These are phyloP conservation scores for Linnemannia exigua DNA, from an alignment of 192 early-diverging fungal species.

Conservation along the genomic window DNA sequence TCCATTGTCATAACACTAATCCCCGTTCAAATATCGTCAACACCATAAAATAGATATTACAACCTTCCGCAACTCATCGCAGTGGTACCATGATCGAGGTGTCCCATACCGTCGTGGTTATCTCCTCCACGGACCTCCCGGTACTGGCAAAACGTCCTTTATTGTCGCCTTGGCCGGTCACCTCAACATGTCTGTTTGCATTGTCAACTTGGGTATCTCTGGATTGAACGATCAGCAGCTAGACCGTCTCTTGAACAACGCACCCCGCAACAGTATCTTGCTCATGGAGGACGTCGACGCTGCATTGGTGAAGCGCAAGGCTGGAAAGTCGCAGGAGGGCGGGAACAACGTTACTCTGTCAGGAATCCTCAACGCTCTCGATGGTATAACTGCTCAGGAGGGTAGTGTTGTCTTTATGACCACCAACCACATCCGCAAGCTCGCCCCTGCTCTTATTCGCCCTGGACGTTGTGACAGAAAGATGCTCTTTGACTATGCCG, in stretches of 20 bases:
- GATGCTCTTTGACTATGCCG: slow-evolving; percentile 64
- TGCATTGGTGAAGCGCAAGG: slow-evolving; percentile 36
- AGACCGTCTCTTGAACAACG: slow-evolving; percentile 55
- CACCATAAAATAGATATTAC: slow-evolving; percentile 54
- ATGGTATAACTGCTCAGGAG: slow-evolving; percentile 67
- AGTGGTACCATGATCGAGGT: slow-evolving; percentile 65
- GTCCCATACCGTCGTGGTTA: slow-evolving; percentile 69
- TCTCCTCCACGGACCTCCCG: slow-evolving; percentile 68
- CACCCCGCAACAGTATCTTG: slow-evolving; percentile 64
- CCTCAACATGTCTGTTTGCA: slow-evolving; percentile 64
- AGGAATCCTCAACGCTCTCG: slow-evolving; percentile 64
- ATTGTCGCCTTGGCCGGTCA: slow-evolving; percentile 68
- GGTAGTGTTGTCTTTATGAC: slow-evolving; percentile 68
- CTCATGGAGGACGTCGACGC: slow-evolving; percentile 70
- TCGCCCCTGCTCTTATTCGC: slow-evolving; percentile 65
- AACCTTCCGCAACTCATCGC: slow-evolving; percentile 56
- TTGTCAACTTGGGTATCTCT: slow-evolving; percentile 61
- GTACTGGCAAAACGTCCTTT: slow-evolving; percentile 68
- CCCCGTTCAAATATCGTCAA: neutral
- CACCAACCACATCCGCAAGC: slow-evolving; percentile 60
- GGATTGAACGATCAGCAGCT: slow-evolving; percentile 61
- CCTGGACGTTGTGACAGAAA: slow-evolving; percentile 68
- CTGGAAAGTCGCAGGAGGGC: slow-evolving; percentile 37
- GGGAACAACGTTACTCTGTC: slow-evolving; percentile 58
- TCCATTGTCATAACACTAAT: neutral